Percentiles rank a stretch among this genome's conserved stretches.
Evolutionary conservation across 2,329 filamentous ascomycete genomes (phyloP).

Genomic region (Apiospora saccharicola): DNA sequence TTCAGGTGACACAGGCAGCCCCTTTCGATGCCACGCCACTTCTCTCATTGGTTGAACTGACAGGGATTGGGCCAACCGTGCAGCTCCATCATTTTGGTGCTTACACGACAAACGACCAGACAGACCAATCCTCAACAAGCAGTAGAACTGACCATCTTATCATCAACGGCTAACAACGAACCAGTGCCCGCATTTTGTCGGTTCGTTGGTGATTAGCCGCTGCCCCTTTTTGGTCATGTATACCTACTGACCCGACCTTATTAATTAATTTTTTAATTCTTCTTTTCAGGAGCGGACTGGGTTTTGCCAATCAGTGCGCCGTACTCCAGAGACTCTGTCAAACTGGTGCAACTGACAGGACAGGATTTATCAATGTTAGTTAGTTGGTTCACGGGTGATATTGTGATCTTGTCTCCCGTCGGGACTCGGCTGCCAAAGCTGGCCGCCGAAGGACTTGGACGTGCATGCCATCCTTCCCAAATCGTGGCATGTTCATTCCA

Average conservation of each 20-base stretch:
- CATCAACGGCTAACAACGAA: constrained; percentile 11
- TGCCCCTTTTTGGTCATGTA: not conserved
- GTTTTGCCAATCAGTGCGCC: not conserved
- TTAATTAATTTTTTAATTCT: too few species aligned
- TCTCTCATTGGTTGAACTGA: not conserved
- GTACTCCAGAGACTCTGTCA: not conserved
- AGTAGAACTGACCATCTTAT: not conserved
- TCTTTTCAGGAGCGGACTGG: not conserved
- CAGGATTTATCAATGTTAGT: not conserved
- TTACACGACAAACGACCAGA: not conserved
- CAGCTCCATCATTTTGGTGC: not conserved
- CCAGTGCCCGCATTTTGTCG: not conserved
- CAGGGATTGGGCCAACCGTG: not conserved
- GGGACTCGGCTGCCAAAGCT: not conserved
- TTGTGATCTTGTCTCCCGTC: not conserved
- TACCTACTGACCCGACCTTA: not conserved
- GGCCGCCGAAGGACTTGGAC: not conserved
- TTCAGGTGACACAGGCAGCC: not conserved
- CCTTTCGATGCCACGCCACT: constrained; percentile 19
- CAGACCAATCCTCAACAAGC: not conserved
- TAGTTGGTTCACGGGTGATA: not conserved
- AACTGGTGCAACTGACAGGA: not conserved
- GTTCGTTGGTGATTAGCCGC: not conserved
- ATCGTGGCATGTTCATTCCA: not conserved
- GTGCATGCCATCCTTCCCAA: not conserved